Percentiles rank a stretch among this genome's conserved stretches.
Conservation (phyloP, 2,329 filamentous ascomycete genomes). For the Tetracladium maxilliforme region DNA sequence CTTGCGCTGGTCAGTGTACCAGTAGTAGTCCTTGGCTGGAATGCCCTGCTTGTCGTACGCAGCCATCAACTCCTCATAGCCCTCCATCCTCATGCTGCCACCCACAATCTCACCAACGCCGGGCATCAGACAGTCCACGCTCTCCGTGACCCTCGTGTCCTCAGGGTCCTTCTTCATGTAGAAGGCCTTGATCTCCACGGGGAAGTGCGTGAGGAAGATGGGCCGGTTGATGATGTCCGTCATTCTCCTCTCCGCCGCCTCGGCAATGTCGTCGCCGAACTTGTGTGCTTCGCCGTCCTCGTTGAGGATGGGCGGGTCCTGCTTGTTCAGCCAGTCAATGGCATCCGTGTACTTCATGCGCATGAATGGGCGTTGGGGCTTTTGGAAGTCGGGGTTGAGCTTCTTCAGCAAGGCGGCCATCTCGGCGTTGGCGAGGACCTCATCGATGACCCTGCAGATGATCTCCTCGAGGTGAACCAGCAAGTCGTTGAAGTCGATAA, state of each 20-base stretch:
- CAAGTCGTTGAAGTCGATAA: conserved; percentile 83
- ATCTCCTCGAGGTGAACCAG: conserved; percentile 76
- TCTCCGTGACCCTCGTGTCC: conserved; percentile 79
- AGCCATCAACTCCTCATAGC: conserved; percentile 75
- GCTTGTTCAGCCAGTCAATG: conserved; percentile 82
- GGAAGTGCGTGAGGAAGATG: conserved; percentile 96
- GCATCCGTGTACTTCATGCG: conserved; percentile 93
- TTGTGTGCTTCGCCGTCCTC: conserved; percentile 81
- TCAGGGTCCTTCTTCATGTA: conserved; percentile 88
- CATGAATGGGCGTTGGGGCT: conserved; percentile 73
- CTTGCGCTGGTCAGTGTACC: conserved; percentile 97
- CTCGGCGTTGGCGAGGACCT: conserved; percentile 57
- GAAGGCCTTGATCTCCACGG: conserved; percentile 93
- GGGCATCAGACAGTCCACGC: conserved; percentile 75
- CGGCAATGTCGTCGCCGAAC: conserved; percentile 96
- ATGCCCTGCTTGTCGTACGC: conserved; percentile 83
- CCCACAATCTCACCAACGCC: conserved; percentile 95
- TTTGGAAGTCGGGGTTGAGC: conserved; percentile 82
- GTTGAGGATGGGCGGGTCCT: conserved; percentile 69
- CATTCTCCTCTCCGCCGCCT: conserved; percentile 93
- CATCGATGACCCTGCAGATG: conserved; percentile 74
- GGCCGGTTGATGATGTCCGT: conserved; percentile 91
- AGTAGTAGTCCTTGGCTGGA: conserved; percentile 78
- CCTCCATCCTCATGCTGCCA: conserved; percentile 90
- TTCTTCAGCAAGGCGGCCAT: conserved; percentile 62